A percentile compares a stretch with the other conserved stretches of the same genome.
Evolutionary conservation across 805 yeast genomes (phyloP).

Genomic region (Saccharomycopsis malanga): DNA sequence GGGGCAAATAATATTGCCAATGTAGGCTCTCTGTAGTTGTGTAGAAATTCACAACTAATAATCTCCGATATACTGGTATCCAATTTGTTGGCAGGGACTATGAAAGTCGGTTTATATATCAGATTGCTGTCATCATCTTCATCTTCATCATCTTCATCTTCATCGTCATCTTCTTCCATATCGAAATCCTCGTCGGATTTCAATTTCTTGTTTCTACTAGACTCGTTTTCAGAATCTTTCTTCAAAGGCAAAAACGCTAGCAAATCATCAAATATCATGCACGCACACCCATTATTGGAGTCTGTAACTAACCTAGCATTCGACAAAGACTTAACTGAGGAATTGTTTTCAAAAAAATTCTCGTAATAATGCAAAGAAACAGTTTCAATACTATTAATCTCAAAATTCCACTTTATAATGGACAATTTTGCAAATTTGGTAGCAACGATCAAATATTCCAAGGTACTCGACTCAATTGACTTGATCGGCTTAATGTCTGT

Average conservation of each 20-base stretch:
- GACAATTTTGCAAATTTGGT: constrained; percentile 76
- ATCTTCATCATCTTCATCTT: constrained; percentile 19
- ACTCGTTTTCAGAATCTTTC: constrained; percentile 52
- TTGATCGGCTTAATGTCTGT: constrained; percentile 26
- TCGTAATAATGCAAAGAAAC: constrained; percentile 85
- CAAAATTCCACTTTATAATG: constrained; percentile 61
- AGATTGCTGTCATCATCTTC: constrained; percentile 5
- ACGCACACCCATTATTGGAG: constrained; percentile 50
- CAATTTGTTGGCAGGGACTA: constrained; percentile 29
- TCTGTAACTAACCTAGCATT: constrained; percentile 50
- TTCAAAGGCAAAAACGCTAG: constrained; percentile 67
- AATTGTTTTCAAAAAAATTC: constrained; percentile 45
- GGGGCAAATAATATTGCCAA: constrained; percentile 58
- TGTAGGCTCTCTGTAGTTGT: constrained; percentile 78
- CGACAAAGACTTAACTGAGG: constrained; percentile 29
- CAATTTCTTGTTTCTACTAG: constrained; percentile 30
- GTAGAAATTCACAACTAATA: constrained; percentile 62
- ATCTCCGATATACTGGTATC: constrained; percentile 54
- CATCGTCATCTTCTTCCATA: constrained; percentile 20
- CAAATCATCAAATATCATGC: constrained; percentile 56
- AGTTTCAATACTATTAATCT: constrained; percentile 50
- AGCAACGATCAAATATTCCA: constrained; percentile 56
- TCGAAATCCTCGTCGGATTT: constrained; percentile 26
- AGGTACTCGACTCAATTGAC: constrained; percentile 9
- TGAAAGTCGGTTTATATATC: constrained; percentile 16